Conservation (phyloP, 495 filamentous ascomycete species). For the Lasiosphaeria ovina region DNA sequence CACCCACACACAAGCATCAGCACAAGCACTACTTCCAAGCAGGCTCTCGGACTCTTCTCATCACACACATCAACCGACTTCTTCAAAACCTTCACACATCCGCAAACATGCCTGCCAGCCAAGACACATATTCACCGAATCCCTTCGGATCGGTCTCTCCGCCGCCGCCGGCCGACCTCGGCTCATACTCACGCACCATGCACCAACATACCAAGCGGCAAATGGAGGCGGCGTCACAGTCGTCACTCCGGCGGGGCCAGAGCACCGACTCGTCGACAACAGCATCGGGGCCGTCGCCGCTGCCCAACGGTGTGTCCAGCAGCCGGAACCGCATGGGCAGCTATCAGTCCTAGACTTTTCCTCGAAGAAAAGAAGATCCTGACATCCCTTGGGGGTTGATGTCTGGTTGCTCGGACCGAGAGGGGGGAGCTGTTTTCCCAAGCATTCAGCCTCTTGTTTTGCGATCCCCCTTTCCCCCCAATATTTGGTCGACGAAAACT, state of each 20-base stretch:
- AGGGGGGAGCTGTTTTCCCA: no score
- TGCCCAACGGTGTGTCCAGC: constrained; percentile 36
- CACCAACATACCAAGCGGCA: constrained; percentile 52
- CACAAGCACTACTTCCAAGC: not conserved
- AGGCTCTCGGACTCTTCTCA: not conserved
- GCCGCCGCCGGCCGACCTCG: constrained; percentile 43
- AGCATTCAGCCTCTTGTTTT: no score
- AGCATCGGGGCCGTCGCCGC: constrained; percentile 14
- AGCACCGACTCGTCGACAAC: not conserved
- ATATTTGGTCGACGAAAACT: no score
- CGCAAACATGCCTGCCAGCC: constrained; percentile 32
- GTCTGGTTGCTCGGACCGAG: no score
- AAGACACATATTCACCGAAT: not conserved
- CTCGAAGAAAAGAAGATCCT: no score
- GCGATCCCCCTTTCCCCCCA: no score
- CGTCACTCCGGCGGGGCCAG: constrained; percentile 11
- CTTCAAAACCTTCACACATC: constrained; percentile 3
- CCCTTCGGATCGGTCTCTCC: constrained; percentile 21
- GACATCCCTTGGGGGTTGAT: no score
- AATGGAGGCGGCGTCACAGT: constrained; percentile 45
- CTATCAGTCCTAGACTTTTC: no score
- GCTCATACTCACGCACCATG: constrained; percentile 48
- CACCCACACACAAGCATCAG: not conserved
- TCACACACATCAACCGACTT: constrained; percentile 5
- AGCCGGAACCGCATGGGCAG: not conserved